Percentiles rank a stretch among this genome's conserved stretches.
phyloP scores from a whole-genome alignment of 345 rosid species.

The Sisymbrium irio region DNA sequence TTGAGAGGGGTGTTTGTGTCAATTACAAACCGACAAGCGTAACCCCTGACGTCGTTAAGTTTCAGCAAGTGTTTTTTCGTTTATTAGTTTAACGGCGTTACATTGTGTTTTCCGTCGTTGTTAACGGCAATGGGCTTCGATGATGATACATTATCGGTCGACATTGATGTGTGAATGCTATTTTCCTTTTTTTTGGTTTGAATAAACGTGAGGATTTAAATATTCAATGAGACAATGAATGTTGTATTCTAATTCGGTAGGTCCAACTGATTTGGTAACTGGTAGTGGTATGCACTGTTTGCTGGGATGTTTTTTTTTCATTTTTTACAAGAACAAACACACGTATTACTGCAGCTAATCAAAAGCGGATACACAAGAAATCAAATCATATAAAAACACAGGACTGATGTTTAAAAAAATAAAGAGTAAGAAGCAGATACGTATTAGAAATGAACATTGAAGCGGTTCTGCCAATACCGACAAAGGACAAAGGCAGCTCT shows the following conservation, averaged over 20 bases:
- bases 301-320: background rate
- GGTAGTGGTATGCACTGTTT: slow-evolving; percentile 22
- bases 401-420: no score
- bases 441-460: no score
- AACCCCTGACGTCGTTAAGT: slow-evolving; percentile 28
- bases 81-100: slow-evolving; percentile 19
- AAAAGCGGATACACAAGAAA: no score
- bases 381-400: no score
- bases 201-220: slow-evolving; percentile 5
- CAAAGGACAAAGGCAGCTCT: slow-evolving; percentile 48
- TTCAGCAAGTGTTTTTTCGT: background rate
- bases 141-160: slow-evolving; percentile 3
- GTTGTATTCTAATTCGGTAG: slow-evolving; percentile 21
- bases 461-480: slow-evolving; percentile 54
- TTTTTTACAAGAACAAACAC: no score
- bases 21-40: slow-evolving; percentile 17
- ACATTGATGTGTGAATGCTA: background rate
- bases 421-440: no score
- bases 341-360: no score
- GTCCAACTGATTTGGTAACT: slow-evolving; percentile 31
- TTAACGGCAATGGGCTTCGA: background rate
- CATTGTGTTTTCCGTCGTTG: background rate
- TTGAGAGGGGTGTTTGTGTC: slow-evolving; percentile 20
- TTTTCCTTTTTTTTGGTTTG: background rate
- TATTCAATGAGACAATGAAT: background rate